phyloP scores from a whole-genome alignment of 257 asterid genomes.

The Plantago ovata region DNA sequence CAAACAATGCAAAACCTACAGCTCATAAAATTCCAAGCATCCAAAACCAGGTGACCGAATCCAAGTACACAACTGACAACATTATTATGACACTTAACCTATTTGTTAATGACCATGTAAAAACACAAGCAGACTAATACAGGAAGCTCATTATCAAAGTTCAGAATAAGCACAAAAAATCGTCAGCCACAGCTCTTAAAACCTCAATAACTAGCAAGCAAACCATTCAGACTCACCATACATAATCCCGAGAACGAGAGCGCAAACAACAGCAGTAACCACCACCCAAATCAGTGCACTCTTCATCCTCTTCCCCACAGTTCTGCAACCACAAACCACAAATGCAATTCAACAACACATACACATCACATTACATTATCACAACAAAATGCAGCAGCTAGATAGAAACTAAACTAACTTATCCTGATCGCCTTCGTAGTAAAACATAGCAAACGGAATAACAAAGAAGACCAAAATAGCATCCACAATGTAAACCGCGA shows the following conservation, averaged over 20 bases:
- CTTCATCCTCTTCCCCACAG: conserved; percentile 75
- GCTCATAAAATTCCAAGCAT: no score
- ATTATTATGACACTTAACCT: no score
- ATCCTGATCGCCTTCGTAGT: conserved; percentile 97
- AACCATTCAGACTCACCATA: conserved; percentile 40
- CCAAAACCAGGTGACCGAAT: no score
- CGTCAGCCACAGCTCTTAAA: no score
- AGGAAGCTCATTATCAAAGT: background rate
- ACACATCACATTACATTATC: background rate
- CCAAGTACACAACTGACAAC: no score
- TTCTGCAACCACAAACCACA: conserved; percentile 41
- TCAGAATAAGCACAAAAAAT: no score
- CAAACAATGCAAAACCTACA: no score
- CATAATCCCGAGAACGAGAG: conserved; percentile 74
- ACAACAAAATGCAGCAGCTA: background rate
- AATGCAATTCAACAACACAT: conserved; percentile 8
- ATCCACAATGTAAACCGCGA: conserved; percentile 73
- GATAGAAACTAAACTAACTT: conserved; percentile 33
- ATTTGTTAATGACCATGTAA: no score
- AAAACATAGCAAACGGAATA: conserved; percentile 96
- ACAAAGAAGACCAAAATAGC: conserved; percentile 87
- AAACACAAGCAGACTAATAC: no score
- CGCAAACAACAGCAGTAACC: conserved; percentile 82
- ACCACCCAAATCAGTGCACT: conserved; percentile 87
- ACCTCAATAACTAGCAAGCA: background rate